Conservation (phyloP, 2,329 filamentous ascomycete species). For the Colletotrichum gloeosporioides region DNA sequence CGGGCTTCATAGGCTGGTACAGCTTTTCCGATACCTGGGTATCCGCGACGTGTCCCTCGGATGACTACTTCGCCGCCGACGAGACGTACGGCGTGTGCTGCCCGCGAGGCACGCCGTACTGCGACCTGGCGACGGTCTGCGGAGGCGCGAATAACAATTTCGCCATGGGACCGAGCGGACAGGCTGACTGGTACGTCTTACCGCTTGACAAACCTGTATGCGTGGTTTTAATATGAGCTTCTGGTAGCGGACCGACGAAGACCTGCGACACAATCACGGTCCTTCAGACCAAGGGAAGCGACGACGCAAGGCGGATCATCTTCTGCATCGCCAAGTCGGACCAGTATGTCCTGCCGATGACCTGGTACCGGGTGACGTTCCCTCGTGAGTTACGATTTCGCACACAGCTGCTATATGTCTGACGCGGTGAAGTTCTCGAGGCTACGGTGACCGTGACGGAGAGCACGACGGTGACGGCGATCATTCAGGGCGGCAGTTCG, state of each 20-base stretch:
- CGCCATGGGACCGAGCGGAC: neutral
- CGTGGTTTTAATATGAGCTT: neutral
- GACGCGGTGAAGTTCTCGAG: neutral
- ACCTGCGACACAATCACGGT: conserved; percentile 7
- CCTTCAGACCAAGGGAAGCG: neutral
- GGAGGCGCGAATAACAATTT: neutral
- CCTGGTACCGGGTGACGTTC: conserved; percentile 1
- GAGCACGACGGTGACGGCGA: neutral
- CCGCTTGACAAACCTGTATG: neutral
- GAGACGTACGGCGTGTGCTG: conserved; percentile 3
- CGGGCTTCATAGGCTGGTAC: conserved; percentile 11
- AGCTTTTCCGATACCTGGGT: neutral
- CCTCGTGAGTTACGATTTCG: neutral
- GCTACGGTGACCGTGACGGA: neutral
- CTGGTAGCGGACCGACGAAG: neutral
- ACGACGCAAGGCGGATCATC: neutral
- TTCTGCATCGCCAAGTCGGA: conserved; percentile 1
- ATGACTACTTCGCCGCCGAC: conserved; percentile 11
- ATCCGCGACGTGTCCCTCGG: neutral
- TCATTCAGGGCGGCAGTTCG: neutral
- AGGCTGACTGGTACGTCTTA: neutral
- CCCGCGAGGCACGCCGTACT: neutral
- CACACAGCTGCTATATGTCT: neutral
- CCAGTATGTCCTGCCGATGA: conserved; percentile 1
- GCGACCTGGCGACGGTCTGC: conserved; percentile 4